A percentile compares a stretch with the other conserved stretches of the same genome.
Conservation (phyloP, 805 yeast genomes). For the Barnettozyma botsteinii region DNA sequence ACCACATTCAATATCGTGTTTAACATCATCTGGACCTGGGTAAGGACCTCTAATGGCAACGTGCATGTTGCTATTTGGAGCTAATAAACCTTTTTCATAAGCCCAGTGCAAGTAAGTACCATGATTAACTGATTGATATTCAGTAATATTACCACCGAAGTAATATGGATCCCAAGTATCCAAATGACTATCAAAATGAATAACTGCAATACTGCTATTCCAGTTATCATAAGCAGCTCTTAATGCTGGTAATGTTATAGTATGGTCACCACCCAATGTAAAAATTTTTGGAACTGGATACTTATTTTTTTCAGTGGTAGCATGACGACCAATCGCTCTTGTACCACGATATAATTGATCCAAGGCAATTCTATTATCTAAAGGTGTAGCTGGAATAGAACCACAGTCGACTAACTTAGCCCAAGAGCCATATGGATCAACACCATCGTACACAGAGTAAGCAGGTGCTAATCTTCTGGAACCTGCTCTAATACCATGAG, state of each 20-base stretch:
- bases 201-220: conserved; percentile 38
- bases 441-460: conserved; percentile 45
- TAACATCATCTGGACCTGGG: conserved; percentile 31
- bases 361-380: conserved; percentile 57
- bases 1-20: conserved; percentile 45
- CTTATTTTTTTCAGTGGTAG: conserved; percentile 26
- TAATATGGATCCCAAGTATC: conserved; percentile 66
- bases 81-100: conserved; percentile 56
- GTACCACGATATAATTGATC: conserved; percentile 50
- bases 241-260: conserved; percentile 44
- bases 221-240: conserved; percentile 41
- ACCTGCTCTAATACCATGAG: conserved; percentile 40
- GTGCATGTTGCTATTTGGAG: conserved; percentile 45
- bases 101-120: conserved; percentile 71
- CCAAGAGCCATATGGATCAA: conserved; percentile 50
- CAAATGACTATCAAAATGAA: conserved; percentile 60
- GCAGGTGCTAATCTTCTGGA: conserved; percentile 40
- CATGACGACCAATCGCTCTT: conserved; percentile 38
- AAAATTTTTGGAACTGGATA: conserved; percentile 33
- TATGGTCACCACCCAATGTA: conserved; percentile 53
- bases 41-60: conserved; percentile 64
- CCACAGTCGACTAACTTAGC: conserved; percentile 53
- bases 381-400: conserved; percentile 57
- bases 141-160: conserved; percentile 56
- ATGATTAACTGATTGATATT: conserved; percentile 56